Evolutionary conservation across 257 asterid species (phyloP), one percentile per base, ranked within the genome.

Genomic region (Vinca minor): DNA sequence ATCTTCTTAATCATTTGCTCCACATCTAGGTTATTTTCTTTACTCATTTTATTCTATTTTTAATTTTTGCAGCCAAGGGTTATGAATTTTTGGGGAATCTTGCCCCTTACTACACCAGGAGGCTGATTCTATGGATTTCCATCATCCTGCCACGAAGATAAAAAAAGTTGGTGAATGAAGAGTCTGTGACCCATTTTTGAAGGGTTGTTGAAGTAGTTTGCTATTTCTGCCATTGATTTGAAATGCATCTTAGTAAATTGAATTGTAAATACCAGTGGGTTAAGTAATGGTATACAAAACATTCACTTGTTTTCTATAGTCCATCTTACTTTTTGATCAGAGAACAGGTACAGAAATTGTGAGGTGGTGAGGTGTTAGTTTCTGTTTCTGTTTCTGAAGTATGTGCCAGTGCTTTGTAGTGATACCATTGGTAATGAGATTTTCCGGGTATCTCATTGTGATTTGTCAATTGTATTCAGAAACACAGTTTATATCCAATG

Each of bases 161-260:
- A 28, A 29, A 35, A 57, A 28, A 34, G 44, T 42, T 49, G 28
- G 59, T 44, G 59, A 67, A n/a, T n/a, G n/a, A n/a, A n/a, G n/a
- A n/a, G n/a, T n/a, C n/a, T n/a, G n/a, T n/a, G n/a, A n/a, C n/a
- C n/a, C n/a, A n/a, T n/a, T n/a, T n/a, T n/a, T n/a, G n/a, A n/a
- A n/a, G n/a, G n/a, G n/a, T n/a, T n/a, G n/a, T n/a, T n/a, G n/a
- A n/a, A n/a, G n/a, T n/a, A n/a, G n/a, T n/a, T n/a, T n/a, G n/a
- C n/a, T n/a, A n/a, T n/a, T n/a, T n/a, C n/a, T n/a, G n/a, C n/a
- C n/a, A n/a, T 41, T 52, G 55, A 42, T 7, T 25, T 59, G 42
- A 46, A 47, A 34, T 32, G 21, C 23, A 20, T 39, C 9, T 47
- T 9, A 26, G 42, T 38, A 8, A 26, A 8, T 55, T 23, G 46